phyloP scores from a whole-genome alignment of 2,329 filamentous ascomycete species.

The Pezicula neosporulosa region DNA sequence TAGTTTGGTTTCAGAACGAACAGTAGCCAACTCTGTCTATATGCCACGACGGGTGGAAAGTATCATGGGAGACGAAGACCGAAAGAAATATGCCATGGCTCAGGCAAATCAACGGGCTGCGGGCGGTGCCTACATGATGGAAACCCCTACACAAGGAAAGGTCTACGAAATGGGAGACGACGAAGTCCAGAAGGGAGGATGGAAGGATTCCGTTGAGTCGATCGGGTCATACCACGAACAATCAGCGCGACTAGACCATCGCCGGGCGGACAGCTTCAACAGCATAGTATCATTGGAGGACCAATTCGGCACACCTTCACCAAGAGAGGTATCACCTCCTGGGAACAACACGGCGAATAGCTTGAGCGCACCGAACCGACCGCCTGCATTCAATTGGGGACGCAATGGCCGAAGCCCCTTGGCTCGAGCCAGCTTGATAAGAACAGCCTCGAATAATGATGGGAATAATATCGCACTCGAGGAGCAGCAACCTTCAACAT shows the following conservation, averaged over 20 bases:
- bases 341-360: not conserved
- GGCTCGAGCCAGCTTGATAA: constrained; percentile 30
- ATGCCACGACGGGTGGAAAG: constrained; percentile 59
- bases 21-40: constrained; percentile 57
- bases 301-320: constrained; percentile 5
- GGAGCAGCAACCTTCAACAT: constrained; percentile 5
- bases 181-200: constrained; percentile 37
- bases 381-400: constrained; percentile 13
- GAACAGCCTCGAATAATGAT: constrained; percentile 21
- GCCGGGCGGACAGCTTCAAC: constrained; percentile 11
- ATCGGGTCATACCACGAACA: constrained; percentile 20
- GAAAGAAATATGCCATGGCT: constrained; percentile 68
- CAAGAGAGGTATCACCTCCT: constrained; percentile 7
- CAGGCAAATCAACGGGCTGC: constrained; percentile 48
- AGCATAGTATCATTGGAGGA: constrained; percentile 10
- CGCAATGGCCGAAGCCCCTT: constrained; percentile 30
- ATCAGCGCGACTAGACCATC: constrained; percentile 9
- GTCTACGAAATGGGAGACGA: constrained; percentile 48
- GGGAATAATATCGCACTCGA: constrained; percentile 19
- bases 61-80: constrained; percentile 76
- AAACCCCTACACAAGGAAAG: constrained; percentile 36
- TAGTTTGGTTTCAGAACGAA: constrained; percentile 57
- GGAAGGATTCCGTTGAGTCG: constrained; percentile 36
- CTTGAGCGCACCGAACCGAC: constrained; percentile 15
- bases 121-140: constrained; percentile 32